Conservation (phyloP, 805 yeast species). For the Ogataea zsoltii region DNA sequence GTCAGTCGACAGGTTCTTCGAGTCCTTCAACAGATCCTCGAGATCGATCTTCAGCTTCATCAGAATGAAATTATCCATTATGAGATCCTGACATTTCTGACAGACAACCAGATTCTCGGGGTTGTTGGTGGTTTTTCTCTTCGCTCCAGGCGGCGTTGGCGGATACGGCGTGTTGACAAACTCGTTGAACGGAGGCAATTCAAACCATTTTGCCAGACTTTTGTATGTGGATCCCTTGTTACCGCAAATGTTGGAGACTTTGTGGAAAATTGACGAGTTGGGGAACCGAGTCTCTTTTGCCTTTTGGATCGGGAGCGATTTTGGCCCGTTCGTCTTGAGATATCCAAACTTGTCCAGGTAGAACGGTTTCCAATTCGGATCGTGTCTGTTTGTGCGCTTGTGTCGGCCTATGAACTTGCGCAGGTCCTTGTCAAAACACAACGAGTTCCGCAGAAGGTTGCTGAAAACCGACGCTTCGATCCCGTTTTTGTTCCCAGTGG, state of each 20-base stretch:
- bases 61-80: conserved; percentile 31
- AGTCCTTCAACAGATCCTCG: conserved; percentile 27
- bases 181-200: conserved; percentile 38
- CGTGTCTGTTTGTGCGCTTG: conserved; percentile 11
- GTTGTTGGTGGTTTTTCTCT: conserved; percentile 25
- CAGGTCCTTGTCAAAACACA: conserved; percentile 29
- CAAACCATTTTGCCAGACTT: conserved; percentile 37
- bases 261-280: conserved; percentile 31
- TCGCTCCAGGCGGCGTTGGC: conserved; percentile 35
- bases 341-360: conserved; percentile 33
- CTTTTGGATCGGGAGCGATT: conserved; percentile 4
- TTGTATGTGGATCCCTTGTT: conserved; percentile 29
- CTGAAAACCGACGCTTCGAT: conserved; percentile 34
- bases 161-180: conserved; percentile 34
- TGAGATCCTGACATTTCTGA: conserved; percentile 29
- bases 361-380: conserved; percentile 30
- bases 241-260: conserved; percentile 26
- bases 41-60: conserved; percentile 33
- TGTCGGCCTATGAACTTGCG: conserved; percentile 28
- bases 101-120: conserved; percentile 37
- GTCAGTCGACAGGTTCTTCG: conserved; percentile 15
- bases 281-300: conserved; percentile 31
- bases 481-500: conserved; percentile 21
- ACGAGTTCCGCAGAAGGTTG: conserved; percentile 30
- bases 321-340: conserved; percentile 15